These are phyloP conservation scores for Trichoderma parareesei DNA, from an alignment of 495 filamentous ascomycete genomes.

Conservation along the genomic window DNA sequence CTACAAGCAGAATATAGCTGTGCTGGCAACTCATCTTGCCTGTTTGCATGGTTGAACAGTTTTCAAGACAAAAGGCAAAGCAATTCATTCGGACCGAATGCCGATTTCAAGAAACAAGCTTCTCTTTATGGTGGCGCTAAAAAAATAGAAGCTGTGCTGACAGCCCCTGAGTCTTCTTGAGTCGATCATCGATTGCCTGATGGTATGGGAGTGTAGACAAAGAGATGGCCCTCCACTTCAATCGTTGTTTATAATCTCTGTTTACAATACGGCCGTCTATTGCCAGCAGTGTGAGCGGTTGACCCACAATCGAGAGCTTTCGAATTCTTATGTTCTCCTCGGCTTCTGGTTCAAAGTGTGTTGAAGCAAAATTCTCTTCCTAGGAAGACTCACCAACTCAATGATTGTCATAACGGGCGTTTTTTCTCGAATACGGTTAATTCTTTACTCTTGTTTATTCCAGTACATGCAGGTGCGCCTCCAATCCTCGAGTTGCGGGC, in stretches of 20 bases:
- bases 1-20: too few relatives aligned
- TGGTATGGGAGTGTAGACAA: neutral
- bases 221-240: too few relatives aligned
- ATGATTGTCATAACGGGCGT: too few relatives aligned
- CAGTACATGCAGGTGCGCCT: too few relatives aligned
- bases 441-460: too few relatives aligned
- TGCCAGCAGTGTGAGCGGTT: too few relatives aligned
- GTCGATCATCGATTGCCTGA: neutral
- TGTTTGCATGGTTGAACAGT: too few relatives aligned
- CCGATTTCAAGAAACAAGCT: neutral
- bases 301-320: too few relatives aligned
- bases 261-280: neutral
- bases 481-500: neutral
- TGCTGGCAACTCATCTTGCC: too few relatives aligned
- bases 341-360: too few relatives aligned
- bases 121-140: slow-evolving; percentile 1
- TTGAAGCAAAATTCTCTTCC: neutral
- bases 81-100: slow-evolving; percentile 6
- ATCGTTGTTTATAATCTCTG: neutral
- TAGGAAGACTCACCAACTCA: neutral
- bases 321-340: too few relatives aligned
- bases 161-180: neutral
- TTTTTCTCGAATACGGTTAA: too few relatives aligned
- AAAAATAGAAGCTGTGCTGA: neutral
- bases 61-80: neutral